phyloP scores from a whole-genome alignment of 2,329 filamentous ascomycete species.

The Fusarium mundagurra region DNA sequence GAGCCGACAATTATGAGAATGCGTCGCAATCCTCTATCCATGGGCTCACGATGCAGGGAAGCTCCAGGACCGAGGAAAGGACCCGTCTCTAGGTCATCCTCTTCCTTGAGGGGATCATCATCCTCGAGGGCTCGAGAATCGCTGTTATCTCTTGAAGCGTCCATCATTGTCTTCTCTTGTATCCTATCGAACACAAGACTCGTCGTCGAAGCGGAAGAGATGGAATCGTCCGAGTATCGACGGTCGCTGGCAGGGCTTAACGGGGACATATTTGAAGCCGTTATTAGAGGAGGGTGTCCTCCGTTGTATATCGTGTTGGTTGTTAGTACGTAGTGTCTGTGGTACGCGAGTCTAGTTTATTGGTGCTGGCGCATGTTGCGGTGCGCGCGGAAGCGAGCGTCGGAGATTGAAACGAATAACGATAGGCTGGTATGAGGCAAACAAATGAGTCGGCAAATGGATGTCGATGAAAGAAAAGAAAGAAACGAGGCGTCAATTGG shows the following conservation, averaged over 20 bases:
- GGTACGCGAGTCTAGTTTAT: constrained; percentile 11
- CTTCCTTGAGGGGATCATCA: constrained; percentile 53
- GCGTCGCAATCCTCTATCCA: constrained; percentile 73
- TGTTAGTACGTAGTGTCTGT: background rate
- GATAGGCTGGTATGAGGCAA: constrained; percentile 15
- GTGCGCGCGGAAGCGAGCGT: constrained; percentile 10
- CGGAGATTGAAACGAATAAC: background rate
- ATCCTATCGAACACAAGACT: constrained; percentile 84
- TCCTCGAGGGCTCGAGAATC: constrained; percentile 54
- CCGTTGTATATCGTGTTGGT: background rate
- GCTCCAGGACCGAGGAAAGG: constrained; percentile 59
- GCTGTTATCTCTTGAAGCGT: constrained; percentile 36
- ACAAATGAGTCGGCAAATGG: background rate
- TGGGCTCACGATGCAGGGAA: constrained; percentile 58
- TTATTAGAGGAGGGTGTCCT: constrained; percentile 3
- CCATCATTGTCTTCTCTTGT: constrained; percentile 62
- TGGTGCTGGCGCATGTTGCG: constrained; percentile 34
- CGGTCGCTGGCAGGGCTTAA: constrained; percentile 23
- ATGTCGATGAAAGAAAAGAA: constrained; percentile 1
- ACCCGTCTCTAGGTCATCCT: constrained; percentile 60
- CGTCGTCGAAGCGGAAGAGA: constrained; percentile 83
- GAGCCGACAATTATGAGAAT: constrained; percentile 68
- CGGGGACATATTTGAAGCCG: constrained; percentile 33
- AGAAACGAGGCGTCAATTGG: constrained; percentile 19
- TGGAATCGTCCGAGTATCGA: constrained; percentile 63